Evolutionary conservation across 257 asterid species (phyloP).

Genomic region (Marsdenia floribunda): DNA sequence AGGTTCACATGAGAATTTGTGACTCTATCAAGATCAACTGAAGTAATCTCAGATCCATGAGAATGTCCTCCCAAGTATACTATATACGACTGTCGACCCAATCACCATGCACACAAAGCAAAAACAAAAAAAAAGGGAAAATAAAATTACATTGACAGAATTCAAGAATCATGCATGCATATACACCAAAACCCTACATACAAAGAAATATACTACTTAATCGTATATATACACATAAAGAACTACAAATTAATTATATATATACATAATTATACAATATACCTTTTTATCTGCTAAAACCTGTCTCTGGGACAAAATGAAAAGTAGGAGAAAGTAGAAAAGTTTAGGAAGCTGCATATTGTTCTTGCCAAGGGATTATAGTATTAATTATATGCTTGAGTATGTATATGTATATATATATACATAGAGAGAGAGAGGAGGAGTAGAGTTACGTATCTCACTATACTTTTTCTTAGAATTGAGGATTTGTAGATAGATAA

Average conservation of each 20-base stretch:
- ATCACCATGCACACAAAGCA: not conserved
- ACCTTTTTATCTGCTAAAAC: slow-evolving; percentile 6
- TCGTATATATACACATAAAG: not conserved
- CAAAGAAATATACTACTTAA: too few species aligned
- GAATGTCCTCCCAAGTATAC: slow-evolving; percentile 87
- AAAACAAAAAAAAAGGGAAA: too few species aligned
- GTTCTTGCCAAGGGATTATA: not conserved
- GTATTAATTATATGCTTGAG: too few species aligned
- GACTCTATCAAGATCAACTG: slow-evolving; percentile 37
- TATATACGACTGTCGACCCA: slow-evolving; percentile 46
- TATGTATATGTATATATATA: too few species aligned
- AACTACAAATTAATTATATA: not conserved
- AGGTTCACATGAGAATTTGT: slow-evolving; percentile 46
- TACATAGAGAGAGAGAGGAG: not conserved
- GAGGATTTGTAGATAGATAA: too few species aligned
- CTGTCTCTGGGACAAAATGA: not conserved
- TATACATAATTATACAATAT: not conserved
- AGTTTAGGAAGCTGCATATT: not conserved
- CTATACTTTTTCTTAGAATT: too few species aligned
- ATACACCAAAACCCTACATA: too few species aligned
- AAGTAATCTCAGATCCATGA: slow-evolving; percentile 46
- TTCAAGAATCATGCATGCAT: too few species aligned
- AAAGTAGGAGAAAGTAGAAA: not conserved
- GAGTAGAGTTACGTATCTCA: too few species aligned
- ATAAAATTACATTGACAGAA: too few species aligned